phyloP scores from a whole-genome alignment of 1,284 basidiomycete species.

The Cryptococcus neoformans region DNA sequence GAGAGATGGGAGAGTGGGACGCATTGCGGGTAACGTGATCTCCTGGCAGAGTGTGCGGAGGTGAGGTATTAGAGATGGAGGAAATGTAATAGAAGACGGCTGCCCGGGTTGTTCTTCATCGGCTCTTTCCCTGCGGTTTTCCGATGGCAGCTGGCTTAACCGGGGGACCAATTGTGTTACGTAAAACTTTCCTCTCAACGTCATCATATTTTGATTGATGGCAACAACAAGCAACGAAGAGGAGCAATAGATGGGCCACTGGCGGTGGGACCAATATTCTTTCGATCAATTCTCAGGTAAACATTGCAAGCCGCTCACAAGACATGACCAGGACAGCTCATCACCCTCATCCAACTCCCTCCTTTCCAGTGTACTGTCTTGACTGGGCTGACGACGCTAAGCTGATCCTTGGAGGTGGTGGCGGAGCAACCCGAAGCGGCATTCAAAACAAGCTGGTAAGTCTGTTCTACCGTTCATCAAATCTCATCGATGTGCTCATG shows the following conservation, averaged over 20 bases:
- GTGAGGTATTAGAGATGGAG: neutral
- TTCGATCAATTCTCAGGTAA: neutral
- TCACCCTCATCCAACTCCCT: constrained; percentile 65
- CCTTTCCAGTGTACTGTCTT: constrained; percentile 83
- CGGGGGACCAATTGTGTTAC: constrained; percentile 1
- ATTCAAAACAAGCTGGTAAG: constrained; percentile 88
- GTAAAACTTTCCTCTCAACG: neutral
- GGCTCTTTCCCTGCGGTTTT: neutral
- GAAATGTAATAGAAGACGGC: neutral
- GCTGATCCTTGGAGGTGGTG: constrained; percentile 87
- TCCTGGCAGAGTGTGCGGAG: neutral
- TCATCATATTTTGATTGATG: no score
- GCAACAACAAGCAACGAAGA: no score
- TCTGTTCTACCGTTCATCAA: constrained; percentile 10
- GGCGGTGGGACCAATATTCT: neutral
- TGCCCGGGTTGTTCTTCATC: neutral
- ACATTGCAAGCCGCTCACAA: neutral
- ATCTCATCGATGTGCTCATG: neutral
- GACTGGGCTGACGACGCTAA: constrained; percentile 70
- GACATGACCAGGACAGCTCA: constrained; percentile 72
- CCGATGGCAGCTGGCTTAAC: neutral
- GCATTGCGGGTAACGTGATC: constrained; percentile 54
- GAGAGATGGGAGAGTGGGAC: constrained; percentile 65
- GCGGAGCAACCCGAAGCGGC: constrained; percentile 73
- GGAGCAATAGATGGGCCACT: neutral